These are phyloP conservation scores for Teunomyces funiuensis DNA, from an alignment of 805 yeast genomes.

Conservation along the genomic window DNA sequence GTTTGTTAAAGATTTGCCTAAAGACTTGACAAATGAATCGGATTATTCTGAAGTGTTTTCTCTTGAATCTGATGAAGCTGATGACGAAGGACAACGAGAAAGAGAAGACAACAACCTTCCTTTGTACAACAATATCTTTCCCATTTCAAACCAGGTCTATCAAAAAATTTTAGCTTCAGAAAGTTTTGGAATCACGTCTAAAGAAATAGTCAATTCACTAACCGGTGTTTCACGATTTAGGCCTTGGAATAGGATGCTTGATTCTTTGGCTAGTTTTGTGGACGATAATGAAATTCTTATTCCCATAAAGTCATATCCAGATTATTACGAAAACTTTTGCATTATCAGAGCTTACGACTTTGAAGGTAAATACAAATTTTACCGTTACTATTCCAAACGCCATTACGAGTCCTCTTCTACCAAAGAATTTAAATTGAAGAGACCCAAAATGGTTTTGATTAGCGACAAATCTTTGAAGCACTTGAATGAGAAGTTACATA, in stretches of 20 bases:
- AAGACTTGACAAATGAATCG: constrained; percentile 43
- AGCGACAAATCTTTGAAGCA: constrained; percentile 12
- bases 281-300: constrained; percentile 19
- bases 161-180: constrained; percentile 39
- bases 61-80: neutral
- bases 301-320: constrained; percentile 25
- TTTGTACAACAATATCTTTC: constrained; percentile 53
- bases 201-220: constrained; percentile 48
- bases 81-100: constrained; percentile 20
- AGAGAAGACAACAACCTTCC: constrained; percentile 26
- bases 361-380: constrained; percentile 72
- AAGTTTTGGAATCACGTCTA: constrained; percentile 56
- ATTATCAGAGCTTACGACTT: constrained; percentile 67
- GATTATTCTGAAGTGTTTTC: constrained; percentile 35
- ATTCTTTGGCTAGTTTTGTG: constrained; percentile 42
- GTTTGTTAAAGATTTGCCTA: constrained; percentile 47
- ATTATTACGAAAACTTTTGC: constrained; percentile 22
- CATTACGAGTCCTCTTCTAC: constrained; percentile 10
- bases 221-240: constrained; percentile 57
- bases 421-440: constrained; percentile 11
- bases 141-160: constrained; percentile 63
- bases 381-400: constrained; percentile 47
- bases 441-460: constrained; percentile 3
- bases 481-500: constrained; percentile 17
- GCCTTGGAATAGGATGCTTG: constrained; percentile 52